Evolutionary conservation across 2,329 filamentous ascomycete species (phyloP).

Genomic region (Aspergillus vadensis): DNA sequence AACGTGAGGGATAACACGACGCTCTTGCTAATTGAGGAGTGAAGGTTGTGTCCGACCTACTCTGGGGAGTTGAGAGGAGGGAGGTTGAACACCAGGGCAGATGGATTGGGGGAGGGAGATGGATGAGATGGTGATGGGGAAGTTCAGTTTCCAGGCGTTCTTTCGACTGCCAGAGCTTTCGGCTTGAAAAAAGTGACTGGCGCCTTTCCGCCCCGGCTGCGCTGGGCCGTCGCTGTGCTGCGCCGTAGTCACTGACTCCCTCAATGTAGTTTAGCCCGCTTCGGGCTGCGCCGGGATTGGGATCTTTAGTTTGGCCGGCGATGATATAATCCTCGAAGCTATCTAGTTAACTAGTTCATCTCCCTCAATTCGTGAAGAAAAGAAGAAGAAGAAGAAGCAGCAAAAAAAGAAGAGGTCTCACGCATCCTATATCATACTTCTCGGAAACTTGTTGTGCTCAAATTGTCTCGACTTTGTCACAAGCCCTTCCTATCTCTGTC

Average conservation of each 20-base stretch:
- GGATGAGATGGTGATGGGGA: conserved; percentile 6
- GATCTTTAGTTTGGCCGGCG: conserved; percentile 17
- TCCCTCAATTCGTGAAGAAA: too few species aligned
- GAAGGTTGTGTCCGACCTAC: conserved; percentile 27
- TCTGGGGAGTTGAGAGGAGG: conserved; percentile 24
- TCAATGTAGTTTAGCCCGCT: conserved; percentile 10
- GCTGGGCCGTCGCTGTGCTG: conserved; percentile 31
- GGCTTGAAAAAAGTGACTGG: conserved; percentile 40
- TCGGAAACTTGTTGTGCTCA: too few species aligned
- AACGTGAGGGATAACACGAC: conserved; percentile 22
- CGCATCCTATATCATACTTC: too few species aligned
- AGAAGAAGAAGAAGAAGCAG: too few species aligned
- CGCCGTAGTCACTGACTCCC: conserved; percentile 18
- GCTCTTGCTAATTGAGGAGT: conserved; percentile 1
- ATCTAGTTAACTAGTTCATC: too few species aligned
- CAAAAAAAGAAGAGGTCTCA: too few species aligned
- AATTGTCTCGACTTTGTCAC: too few species aligned
- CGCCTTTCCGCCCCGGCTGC: conserved; percentile 28
- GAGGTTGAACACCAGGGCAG: conserved; percentile 21
- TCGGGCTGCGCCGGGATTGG: conserved; percentile 18
- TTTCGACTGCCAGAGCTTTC: conserved; percentile 14
- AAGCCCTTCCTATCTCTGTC: too few species aligned
- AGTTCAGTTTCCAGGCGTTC: conserved; percentile 10
- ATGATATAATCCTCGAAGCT: conserved; percentile 17
- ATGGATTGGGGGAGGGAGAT: background rate